Base-by-base conservation (phyloP, 1,284 basidiomycete genomes). In the Uromyces viciae-fabae region DNA sequence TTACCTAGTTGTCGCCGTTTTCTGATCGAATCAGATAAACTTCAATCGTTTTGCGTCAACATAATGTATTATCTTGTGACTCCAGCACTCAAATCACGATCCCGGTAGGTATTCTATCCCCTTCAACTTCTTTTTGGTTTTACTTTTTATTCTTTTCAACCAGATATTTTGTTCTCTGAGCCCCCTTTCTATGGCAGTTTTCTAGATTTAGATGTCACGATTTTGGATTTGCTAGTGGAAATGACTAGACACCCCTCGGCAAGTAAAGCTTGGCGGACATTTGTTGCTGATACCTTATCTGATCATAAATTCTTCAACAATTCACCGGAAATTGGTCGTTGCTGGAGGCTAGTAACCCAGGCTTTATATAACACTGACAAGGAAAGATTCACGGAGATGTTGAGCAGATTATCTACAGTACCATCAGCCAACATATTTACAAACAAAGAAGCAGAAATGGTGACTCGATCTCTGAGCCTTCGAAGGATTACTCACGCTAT, bases 361-460 rank as follows among this genome's bases (percentile, higher is more conserved):
- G 88, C 91, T 7, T 86, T 97, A 71, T 92, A 96, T 85, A 92
- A 93, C 83, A 89, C 90, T 2, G 97, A 99, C 85, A 96, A 93
- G 87, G 91, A 93, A 49, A 91, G 93, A 0, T 90, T 99, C 82
- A 86, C 90, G 0, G 96, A 99, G 83, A 87, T 98, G 5, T 88
- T 98, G 28, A 88, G 94, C 93, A 84, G 82, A 88, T 85, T 96
- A 78, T 91, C 93, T 0, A 91, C 94, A 0, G 90, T 92, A 0
- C 91, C 95, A 1, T 95, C 95, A 0, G 91, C 94, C 36, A 99
- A 98, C 85, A 98, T 99, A 81, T 99, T 99, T 86, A 92, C 94
- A 28, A 99, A 95, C 85, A 89, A 93, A 74, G 96, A 99, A 86
- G 92, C 94, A 75, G 97, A 99, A 87, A 94, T 93, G 89, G 87